A percentile compares a stretch with the other conserved stretches of the same genome.
Conservation (phyloP, 257 asterid species). For the Solanum clarkiae region DNA sequence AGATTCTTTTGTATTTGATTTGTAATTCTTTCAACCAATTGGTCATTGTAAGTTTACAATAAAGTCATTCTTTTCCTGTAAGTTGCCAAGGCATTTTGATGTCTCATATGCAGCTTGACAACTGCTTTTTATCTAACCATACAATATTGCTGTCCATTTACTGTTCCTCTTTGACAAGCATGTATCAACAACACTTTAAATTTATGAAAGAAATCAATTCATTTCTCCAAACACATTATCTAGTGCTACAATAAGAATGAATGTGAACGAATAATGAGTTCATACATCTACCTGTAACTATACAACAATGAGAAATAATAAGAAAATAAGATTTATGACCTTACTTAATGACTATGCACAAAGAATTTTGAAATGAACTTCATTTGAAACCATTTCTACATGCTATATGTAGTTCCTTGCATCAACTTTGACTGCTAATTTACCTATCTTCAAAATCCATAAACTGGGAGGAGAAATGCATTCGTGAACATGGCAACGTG, state of each 20-base stretch:
- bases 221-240: background rate
- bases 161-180: background rate
- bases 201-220: background rate
- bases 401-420: background rate
- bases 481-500: background rate
- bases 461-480: background rate
- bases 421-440: background rate
- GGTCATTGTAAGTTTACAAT: slow-evolving; percentile 26
- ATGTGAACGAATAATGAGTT: background rate
- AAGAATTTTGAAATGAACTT: background rate
- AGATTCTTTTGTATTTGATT: slow-evolving; percentile 52
- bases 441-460: background rate
- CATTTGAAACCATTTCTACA: background rate
- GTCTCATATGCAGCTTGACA: background rate
- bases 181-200: background rate
- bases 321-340: background rate
- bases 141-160: background rate
- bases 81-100: background rate
- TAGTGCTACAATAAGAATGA: background rate
- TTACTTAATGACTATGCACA: background rate
- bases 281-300: background rate
- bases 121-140: background rate
- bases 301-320: background rate
- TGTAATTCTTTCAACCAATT: slow-evolving; percentile 13
- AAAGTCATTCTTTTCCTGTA: slow-evolving; percentile 12